phyloP scores from a whole-genome alignment of 306 rosid species.

The Quercus rubra region DNA sequence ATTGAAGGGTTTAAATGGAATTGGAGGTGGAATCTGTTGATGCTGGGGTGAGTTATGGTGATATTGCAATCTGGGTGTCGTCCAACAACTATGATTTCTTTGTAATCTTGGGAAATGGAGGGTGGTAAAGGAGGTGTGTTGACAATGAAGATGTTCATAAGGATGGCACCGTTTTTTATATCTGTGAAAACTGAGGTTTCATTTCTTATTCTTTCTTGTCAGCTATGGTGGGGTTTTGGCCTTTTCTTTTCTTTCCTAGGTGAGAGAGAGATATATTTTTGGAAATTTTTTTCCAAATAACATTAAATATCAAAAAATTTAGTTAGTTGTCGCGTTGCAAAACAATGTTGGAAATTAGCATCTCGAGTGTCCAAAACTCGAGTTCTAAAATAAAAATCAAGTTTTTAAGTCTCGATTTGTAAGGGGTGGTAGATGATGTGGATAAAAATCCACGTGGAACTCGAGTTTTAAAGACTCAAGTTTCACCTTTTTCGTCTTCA shows the following conservation, averaged over 20 bases:
- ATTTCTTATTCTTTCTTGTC: constrained; percentile 24
- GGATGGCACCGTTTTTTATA: constrained; percentile 58
- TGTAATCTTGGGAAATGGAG: constrained; percentile 10
- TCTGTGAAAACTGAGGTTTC: constrained; percentile 63
- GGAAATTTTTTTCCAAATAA: no score
- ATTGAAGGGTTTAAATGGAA: constrained; percentile 46
- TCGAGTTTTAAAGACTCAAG: no score
- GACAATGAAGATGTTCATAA: constrained; percentile 72
- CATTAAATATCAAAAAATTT: no score
- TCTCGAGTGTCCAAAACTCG: no score
- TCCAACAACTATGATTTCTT: constrained; percentile 49
- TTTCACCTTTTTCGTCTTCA: no score
- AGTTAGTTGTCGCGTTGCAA: no score
- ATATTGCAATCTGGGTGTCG: constrained; percentile 68
- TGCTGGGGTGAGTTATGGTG: constrained; percentile 72
- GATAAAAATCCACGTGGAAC: no score
- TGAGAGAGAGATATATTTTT: no score
- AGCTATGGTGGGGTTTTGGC: constrained; percentile 24
- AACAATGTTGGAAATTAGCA: no score
- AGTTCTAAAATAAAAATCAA: no score
- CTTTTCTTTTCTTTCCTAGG: not conserved
- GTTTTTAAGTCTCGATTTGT: no score
- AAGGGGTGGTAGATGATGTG: no score
- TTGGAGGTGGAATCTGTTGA: constrained; percentile 81
- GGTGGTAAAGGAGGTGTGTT: constrained; percentile 25